Base-by-base conservation (phyloP, 306 rosid genomes). In the Corylus americana region DNA sequence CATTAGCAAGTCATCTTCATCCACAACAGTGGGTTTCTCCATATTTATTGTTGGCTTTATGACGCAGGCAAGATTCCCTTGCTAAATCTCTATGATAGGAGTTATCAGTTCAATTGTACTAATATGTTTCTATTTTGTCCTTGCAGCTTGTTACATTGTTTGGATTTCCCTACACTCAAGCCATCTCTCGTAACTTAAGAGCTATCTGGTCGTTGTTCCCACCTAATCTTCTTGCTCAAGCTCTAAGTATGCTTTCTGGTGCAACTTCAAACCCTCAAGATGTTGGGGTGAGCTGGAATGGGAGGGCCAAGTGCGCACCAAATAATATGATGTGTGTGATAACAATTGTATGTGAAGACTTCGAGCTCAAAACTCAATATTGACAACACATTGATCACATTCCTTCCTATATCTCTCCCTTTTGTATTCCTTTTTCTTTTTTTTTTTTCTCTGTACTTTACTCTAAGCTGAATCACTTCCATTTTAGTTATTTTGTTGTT, bases 151-250 rank as follows among this genome's bases (percentile, higher is more conserved):
- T 85, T 51, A 77, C 85, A 55, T 72, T 18, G 59, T 86, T 69
- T 68, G 97, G 95, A 62, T 86, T 87, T 87, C 97, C 97, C 49
- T 92, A 94, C 58, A 3, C 2, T 0, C 0, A 25, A 0, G 0
- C 17, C 80, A 44, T 71, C 73, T 79, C 87, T 22, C 67, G 22
- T 6, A 47, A 44, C 70, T 1, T 61, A 49, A 87, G 84, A 81
- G 3, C 13, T 59, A 3, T 87, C 83, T 91, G 95, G 95, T 91
- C 98, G 54, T 57, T 94, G 27, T 92, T 91, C 88, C 97, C 98
- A 1, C 98, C 98, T 20, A 92, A 92, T 76, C 93, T 92, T 82
- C 91, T 94, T 62, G 85, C 97, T 76, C 45, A 87, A 86, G 97
- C 88, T 74, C 76, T 94, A 85, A 0, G 10, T 1, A 49, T 92